Evolutionary conservation across 148 eudicot species (phyloP), one percentile per base, ranked within the genome.

Genomic region (Cornus suecica): DNA sequence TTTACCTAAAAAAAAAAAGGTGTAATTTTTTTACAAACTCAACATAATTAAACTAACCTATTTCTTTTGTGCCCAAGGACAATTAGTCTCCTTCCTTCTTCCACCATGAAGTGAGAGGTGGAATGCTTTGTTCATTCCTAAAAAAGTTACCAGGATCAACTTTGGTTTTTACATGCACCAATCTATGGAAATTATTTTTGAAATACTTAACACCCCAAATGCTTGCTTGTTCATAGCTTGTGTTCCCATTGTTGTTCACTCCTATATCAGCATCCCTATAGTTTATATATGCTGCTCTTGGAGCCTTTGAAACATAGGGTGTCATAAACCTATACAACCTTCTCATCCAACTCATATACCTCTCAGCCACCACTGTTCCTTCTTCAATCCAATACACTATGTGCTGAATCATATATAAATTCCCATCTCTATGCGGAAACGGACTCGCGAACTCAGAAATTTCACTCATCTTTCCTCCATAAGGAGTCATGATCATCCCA

Each of bases 211-310:
- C 22, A 11, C 72, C 72, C 72, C 72, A 69, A 41, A 37, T 42
- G 28, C 58, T 45, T 37, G 54, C 58, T 42, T 68, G 72, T 45
- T 28, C 18, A 23, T 70, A 70, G 37, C 73, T 52, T 20, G 73
- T 45, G 32, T 70, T 45, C 10, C 61, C 62, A 5, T 45, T 51
- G 4, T 51, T 52, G 27, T 82, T 82, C 67, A 54, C 72, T 51
- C 85, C 85, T 66, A 83, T 58, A 58, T 83, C 85, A 48, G 79
- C 82, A 69, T 82, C 84, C 72, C 82, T 78, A 27, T 82, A 78
- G 51, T 78, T 82, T 24, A 82, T 26, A 66, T 82, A 83, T 30
- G 85, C 85, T 30, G 77, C 72, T 76, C 85, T 79, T 0, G 85
- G 85, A 54, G 61, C 68, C 34, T 41, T 69, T 6, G 85, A 83